Evolutionary conservation across 169 alveolate species (phyloP).

Genomic region (Plasmodium sp.): DNA sequence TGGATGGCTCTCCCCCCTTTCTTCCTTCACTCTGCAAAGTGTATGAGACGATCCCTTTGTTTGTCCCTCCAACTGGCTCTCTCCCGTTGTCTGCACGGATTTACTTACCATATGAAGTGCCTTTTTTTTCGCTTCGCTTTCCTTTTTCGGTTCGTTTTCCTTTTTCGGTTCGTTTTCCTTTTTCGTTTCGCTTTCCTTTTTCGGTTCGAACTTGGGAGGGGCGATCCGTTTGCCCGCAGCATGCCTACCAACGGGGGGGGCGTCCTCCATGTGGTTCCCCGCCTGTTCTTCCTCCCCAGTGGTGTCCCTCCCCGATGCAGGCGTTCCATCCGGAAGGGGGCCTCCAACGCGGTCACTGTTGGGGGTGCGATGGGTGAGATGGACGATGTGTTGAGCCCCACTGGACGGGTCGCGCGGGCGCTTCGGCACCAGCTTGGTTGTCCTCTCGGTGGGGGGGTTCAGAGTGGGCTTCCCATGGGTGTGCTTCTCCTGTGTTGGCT

Average conservation of each 20-base stretch:
- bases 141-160: not conserved
- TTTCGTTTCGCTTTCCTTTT: not conserved
- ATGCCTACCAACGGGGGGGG: not conserved
- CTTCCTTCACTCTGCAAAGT: not conserved
- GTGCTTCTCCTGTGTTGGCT: not conserved
- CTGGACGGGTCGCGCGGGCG: not conserved
- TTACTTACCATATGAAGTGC: not conserved
- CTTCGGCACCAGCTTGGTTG: constrained; percentile 9
- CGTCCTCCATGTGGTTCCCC: not conserved
- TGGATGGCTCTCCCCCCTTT: not conserved
- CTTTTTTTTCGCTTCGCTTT: not conserved
- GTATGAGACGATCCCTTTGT: not conserved
- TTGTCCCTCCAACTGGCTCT: not conserved
- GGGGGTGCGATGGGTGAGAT: not conserved
- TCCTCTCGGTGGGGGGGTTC: not conserved
- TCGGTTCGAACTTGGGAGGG: not conserved
- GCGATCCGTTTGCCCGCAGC: not conserved
- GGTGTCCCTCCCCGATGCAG: not conserved
- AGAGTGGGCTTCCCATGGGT: not conserved
- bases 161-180: no score
- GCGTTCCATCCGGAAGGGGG: not conserved
- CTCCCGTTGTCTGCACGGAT: not conserved
- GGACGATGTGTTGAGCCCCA: not conserved
- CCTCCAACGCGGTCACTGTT: not conserved
- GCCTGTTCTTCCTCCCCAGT: not conserved